Percentiles rank a stretch among this genome's conserved stretches.
Conservation (phyloP, 805 yeast species). For the Kodamaea lidongshanica region DNA sequence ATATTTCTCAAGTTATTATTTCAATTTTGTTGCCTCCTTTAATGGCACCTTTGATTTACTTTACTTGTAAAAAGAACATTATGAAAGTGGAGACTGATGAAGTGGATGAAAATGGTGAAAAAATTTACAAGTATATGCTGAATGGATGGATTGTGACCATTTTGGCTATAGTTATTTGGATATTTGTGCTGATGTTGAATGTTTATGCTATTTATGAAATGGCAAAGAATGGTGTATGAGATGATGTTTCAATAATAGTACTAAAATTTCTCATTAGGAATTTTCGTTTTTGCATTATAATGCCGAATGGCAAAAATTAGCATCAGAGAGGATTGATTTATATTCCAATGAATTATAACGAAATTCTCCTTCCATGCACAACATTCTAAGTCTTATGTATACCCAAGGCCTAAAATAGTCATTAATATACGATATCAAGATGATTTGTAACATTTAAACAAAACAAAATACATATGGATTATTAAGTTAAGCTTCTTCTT, state of each 20-base stretch:
- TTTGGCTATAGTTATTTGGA: constrained; percentile 57
- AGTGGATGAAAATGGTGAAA: constrained; percentile 12
- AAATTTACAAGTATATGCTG: constrained; percentile 45
- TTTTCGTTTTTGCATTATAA: no score
- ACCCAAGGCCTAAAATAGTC: no score
- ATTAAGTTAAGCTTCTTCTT: no score
- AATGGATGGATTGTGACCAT: constrained; percentile 56
- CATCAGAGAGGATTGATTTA: no score
- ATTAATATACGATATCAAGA: no score
- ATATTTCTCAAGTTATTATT: constrained; percentile 79
- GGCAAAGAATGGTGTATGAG: constrained; percentile 33
- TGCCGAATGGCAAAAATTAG: no score
- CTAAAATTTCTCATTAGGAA: neutral
- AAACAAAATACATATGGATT: no score
- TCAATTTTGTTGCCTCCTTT: constrained; percentile 79
- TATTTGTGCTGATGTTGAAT: constrained; percentile 65
- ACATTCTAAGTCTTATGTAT: no score
- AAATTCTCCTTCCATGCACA: no score
- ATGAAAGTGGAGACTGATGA: constrained; percentile 50
- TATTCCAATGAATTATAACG: no score
- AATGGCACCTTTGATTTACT: constrained; percentile 78
- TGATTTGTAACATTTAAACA: no score
- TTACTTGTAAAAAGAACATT: constrained; percentile 62
- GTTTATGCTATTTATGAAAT: constrained; percentile 49
- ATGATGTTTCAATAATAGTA: neutral